Conservation (phyloP, 2,329 filamentous ascomycete genomes). For the Massarina eburnea region DNA sequence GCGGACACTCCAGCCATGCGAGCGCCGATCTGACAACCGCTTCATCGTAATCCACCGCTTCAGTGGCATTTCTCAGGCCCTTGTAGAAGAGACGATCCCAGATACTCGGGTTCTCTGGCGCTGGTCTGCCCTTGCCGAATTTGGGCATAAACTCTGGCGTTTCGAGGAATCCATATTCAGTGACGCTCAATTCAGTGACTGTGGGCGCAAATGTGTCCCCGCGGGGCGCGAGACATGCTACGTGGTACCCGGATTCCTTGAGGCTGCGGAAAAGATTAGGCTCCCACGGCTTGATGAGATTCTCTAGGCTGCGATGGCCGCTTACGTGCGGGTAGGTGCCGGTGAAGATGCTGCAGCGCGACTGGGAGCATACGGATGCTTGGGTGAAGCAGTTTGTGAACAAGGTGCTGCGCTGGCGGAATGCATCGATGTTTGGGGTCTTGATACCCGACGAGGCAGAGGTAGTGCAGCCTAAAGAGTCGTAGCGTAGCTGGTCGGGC, state of each 20-base stretch:
- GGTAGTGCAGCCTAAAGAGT: constrained; percentile 45
- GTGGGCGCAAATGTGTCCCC: constrained; percentile 49
- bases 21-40: constrained; percentile 46
- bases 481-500: constrained; percentile 53
- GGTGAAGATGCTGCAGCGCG: constrained; percentile 52
- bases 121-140: not conserved
- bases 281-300: constrained; percentile 54
- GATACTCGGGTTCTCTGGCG: constrained; percentile 36
- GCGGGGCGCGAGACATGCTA: constrained; percentile 49
- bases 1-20: constrained; percentile 49
- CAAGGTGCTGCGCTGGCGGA: constrained; percentile 40
- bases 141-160: constrained; percentile 9
- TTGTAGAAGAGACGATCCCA: constrained; percentile 48
- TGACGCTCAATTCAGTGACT: constrained; percentile 49
- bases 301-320: constrained; percentile 51
- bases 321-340: constrained; percentile 51
- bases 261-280: constrained; percentile 50
- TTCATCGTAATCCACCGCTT: constrained; percentile 51
- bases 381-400: constrained; percentile 53
- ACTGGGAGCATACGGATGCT: constrained; percentile 52
- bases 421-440: constrained; percentile 49
- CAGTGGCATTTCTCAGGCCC: constrained; percentile 41
- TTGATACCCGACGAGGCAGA: no score
- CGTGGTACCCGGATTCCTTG: constrained; percentile 51
- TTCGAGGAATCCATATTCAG: constrained; percentile 51